Percentiles rank a stretch among this genome's conserved stretches.
Conservation (phyloP, 108 stramenopile genomes). For the Aurantiochytrium sp. region DNA sequence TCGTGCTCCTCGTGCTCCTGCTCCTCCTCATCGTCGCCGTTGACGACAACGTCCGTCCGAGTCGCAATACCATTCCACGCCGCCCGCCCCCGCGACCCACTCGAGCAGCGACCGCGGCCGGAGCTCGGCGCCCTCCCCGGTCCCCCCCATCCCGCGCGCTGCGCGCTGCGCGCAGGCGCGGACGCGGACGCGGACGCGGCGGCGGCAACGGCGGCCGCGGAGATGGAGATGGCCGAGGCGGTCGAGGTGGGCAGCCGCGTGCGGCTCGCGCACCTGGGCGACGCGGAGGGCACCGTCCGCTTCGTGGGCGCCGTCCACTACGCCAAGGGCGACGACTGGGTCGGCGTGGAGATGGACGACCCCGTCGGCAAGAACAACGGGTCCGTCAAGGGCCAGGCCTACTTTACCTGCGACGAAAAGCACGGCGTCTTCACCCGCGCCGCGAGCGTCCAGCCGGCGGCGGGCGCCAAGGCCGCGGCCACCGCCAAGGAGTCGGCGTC, state of each 20-base stretch:
- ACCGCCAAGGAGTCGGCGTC: neutral
- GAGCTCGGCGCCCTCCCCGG: no score
- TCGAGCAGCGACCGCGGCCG: no score
- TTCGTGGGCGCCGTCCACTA: conserved; percentile 42
- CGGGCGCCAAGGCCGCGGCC: neutral
- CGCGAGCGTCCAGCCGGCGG: neutral
- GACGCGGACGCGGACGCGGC: no score
- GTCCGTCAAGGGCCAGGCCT: conserved; percentile 38
- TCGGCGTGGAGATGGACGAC: conserved; percentile 48
- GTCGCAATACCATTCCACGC: no score
- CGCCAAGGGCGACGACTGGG: conserved; percentile 46
- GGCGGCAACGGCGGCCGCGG: no score
- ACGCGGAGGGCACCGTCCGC: conserved; percentile 27
- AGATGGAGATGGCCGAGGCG: no score
- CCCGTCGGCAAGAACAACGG: conserved; percentile 51
- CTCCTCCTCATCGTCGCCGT: no score
- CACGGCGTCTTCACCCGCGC: conserved; percentile 41
- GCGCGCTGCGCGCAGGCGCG: no score
- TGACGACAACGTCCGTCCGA: no score
- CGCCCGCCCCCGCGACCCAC: no score
- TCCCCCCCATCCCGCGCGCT: no score
- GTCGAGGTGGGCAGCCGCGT: conserved; percentile 19
- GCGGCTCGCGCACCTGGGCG: neutral
- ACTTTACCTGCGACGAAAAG: conserved; percentile 41
- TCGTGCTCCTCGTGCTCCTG: no score